Evolutionary conservation across 2,329 filamentous ascomycete genomes (phyloP), one percentile per base, ranked within the genome.

Genomic region (Colletotrichum liriopes): DNA sequence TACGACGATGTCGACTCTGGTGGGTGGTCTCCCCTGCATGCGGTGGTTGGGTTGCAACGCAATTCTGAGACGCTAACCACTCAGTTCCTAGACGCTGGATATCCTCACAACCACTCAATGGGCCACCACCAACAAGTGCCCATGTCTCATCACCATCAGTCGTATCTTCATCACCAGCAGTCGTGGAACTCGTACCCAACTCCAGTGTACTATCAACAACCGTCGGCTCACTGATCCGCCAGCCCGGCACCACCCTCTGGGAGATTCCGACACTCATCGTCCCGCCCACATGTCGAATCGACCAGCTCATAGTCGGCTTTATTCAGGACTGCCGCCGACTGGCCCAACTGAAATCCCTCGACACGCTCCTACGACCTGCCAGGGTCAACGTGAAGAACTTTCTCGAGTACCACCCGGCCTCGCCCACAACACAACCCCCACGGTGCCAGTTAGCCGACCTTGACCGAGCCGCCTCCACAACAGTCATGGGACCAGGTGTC

Each of bases 281-380:
- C 8, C 72, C 76, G 52, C 76, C 80, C 41, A 77, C 76, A 35
- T 80, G 77, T 61, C 79, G 79, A 56, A 76, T 81, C 32, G 81
- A 84, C 62, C 76, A 78, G 49, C 77, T 83, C 45, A 66, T 83
- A n/a, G 74, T 78, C 43, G 78, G 80, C 59, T 80, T 84, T 55
- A 72, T 84, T 20, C 79, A 81, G 55, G 77, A 81, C 66, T 81
- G 82, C 68, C 81, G 78, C 52, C 77, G 77, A 59, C 77, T 82
- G 56, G 77, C 79, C n/a, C 74, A 76, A 49, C 70, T 76, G 61
- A 76, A 74, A 72, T 75, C 76, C 43, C 76, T 75, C 23, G 77
- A 76, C 56, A 74, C 78, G 43, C 77, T 83, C 7, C 77, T 80
- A 29, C 81, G 82, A 5, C 79, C 82, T 41, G 62, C 74, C n/a